A percentile compares a stretch with the other conserved stretches of the same genome.
Conservation (phyloP, 345 rosid species). For the Brassica carinata region DNA sequence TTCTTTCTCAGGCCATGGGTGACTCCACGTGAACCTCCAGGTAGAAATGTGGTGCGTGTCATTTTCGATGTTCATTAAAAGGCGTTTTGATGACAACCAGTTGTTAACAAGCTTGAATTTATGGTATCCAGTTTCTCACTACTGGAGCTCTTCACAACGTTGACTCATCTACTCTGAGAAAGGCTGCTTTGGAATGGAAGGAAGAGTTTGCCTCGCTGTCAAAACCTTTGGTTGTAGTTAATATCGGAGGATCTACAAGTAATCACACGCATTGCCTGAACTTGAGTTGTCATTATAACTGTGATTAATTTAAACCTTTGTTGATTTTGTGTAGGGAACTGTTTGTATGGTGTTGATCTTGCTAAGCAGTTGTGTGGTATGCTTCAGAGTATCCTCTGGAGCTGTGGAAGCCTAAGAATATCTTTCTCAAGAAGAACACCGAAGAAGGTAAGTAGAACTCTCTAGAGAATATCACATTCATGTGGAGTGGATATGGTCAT, state of each 20-base stretch:
- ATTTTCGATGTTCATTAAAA: conserved; percentile 8
- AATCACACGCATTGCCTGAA: neutral
- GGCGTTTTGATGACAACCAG: neutral
- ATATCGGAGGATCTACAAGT: conserved; percentile 93
- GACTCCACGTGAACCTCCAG: conserved; percentile 78
- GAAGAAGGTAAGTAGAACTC: conserved; percentile 45
- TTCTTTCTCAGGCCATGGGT: conserved; percentile 74
- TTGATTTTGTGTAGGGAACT: conserved; percentile 49
- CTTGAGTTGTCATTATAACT: neutral
- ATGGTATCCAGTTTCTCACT: conserved; percentile 64
- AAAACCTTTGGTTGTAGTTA: conserved; percentile 90
- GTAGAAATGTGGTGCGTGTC: conserved; percentile 69
- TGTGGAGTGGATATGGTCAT: neutral
- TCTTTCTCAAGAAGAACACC: conserved; percentile 89
- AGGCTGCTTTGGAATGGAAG: conserved; percentile 74
- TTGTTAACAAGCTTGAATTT: conserved; percentile 30
- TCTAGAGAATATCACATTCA: neutral
- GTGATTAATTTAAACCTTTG: neutral
- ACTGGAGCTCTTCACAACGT: conserved; percentile 88
- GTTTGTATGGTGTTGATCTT: conserved; percentile 76
- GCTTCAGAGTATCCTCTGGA: conserved; percentile 69
- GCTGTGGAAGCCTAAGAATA: conserved; percentile 86
- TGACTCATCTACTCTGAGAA: conserved; percentile 63
- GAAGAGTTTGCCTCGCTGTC: conserved; percentile 63
- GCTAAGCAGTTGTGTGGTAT: conserved; percentile 59